Evolutionary conservation across 768 basidiomycete species (phyloP).

Genomic region (Tephrocybe sp.): DNA sequence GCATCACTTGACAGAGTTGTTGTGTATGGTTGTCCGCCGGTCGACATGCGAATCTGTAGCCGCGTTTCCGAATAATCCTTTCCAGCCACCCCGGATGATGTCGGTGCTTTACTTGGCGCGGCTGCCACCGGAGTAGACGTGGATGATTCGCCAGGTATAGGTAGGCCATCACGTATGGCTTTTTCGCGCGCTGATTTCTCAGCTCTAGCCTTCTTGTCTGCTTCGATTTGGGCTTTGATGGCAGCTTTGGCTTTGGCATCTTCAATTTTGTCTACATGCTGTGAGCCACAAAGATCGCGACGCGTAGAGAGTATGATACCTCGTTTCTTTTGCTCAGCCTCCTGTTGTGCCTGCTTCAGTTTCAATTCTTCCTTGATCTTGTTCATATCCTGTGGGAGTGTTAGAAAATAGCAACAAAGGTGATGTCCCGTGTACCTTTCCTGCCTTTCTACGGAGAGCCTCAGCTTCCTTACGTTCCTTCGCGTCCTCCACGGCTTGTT

Average conservation of each 20-base stretch:
- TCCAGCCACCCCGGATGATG: conserved; percentile 46
- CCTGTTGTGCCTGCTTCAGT: conserved; percentile 77
- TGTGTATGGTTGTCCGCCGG: conserved; percentile 77
- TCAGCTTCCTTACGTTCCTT: conserved; percentile 76
- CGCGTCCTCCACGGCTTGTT: conserved; percentile 69
- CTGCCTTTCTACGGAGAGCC: conserved; percentile 78
- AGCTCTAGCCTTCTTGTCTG: conserved; percentile 85
- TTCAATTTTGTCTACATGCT: conserved; percentile 76
- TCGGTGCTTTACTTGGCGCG: conserved; percentile 31
- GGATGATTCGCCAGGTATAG: conserved; percentile 31
- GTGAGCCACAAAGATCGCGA: neutral
- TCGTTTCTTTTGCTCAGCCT: conserved; percentile 75
- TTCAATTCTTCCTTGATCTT: conserved; percentile 74
- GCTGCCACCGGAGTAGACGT: conserved; percentile 26
- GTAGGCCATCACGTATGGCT: conserved; percentile 78
- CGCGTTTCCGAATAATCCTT: conserved; percentile 86
- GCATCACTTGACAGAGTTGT: conserved; percentile 79
- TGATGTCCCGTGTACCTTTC: conserved; percentile 48
- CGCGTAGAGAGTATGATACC: conserved; percentile 39
- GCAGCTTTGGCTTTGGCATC: conserved; percentile 85
- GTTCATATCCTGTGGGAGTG: conserved; percentile 55
- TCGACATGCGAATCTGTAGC: conserved; percentile 84
- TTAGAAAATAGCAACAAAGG: neutral
- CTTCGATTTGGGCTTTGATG: conserved; percentile 92
- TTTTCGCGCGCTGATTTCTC: conserved; percentile 90